phyloP scores from a whole-genome alignment of 345 rosid genomes.

The Arabis alpina region DNA sequence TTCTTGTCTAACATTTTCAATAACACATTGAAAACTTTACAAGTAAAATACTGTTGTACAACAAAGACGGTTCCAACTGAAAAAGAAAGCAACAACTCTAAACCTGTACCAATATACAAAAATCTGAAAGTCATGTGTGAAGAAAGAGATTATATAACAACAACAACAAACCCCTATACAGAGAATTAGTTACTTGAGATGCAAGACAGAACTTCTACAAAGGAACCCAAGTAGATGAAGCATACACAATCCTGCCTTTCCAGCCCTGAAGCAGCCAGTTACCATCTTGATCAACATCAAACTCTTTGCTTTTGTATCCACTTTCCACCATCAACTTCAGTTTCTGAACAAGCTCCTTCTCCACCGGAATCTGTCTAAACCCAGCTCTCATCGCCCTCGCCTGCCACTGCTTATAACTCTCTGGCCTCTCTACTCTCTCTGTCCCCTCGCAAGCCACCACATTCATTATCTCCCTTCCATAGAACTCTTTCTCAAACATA shows the following conservation, averaged over 20 bases:
- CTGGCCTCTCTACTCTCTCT: slow-evolving; percentile 83
- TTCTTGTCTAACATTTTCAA: no score
- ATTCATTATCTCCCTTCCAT: slow-evolving; percentile 64
- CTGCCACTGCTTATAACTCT: slow-evolving; percentile 86
- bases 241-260: slow-evolving; percentile 72
- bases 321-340: slow-evolving; percentile 45
- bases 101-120: slow-evolving; percentile 28
- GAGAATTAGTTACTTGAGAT: slow-evolving; percentile 8
- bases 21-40: no score
- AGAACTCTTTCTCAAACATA: slow-evolving; percentile 66
- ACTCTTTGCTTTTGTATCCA: slow-evolving; percentile 56
- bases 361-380: slow-evolving; percentile 59
- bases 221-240: slow-evolving; percentile 67
- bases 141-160: neutral
- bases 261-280: slow-evolving; percentile 83
- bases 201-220: slow-evolving; percentile 34
- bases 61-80: neutral
- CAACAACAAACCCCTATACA: neutral
- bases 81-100: slow-evolving; percentile 8
- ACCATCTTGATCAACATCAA: slow-evolving; percentile 61
- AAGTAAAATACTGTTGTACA: no score
- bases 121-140: slow-evolving; percentile 4
- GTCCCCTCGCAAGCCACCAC: slow-evolving; percentile 78
- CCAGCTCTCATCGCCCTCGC: slow-evolving; percentile 63
- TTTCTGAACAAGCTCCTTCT: slow-evolving; percentile 48